Conservation (phyloP, 352 stramenopile genomes). For the Phytophthora brassicae region DNA sequence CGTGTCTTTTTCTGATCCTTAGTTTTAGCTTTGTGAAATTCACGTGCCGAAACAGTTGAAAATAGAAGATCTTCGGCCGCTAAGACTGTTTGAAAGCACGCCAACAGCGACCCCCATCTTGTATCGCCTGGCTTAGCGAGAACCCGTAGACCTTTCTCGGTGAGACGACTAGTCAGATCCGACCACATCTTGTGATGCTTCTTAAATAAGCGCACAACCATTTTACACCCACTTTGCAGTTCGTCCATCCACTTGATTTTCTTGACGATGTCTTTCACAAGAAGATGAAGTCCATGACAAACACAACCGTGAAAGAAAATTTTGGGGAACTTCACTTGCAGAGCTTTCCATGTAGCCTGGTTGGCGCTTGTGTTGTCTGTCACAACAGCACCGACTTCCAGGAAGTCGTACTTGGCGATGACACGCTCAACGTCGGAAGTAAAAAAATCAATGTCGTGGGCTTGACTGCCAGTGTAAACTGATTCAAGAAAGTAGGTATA, state of each 20-base stretch:
- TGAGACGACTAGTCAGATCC: neutral
- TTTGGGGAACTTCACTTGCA: neutral
- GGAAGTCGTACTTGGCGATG: neutral
- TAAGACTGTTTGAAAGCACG: neutral
- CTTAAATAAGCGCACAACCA: slow-evolving; percentile 5
- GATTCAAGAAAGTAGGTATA: slow-evolving; percentile 3
- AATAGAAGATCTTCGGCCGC: neutral
- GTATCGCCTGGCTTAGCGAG: neutral
- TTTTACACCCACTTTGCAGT: neutral
- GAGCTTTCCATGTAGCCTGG: neutral
- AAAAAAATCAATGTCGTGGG: neutral
- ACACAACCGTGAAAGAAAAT: slow-evolving; percentile 14
- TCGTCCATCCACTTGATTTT: neutral
- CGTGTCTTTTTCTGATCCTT: neutral
- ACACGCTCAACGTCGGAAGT: slow-evolving; percentile 2
- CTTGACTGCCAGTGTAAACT: slow-evolving; percentile 2
- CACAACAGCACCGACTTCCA: slow-evolving; percentile 1
- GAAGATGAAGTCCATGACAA: slow-evolving; percentile 7
- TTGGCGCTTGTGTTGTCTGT: slow-evolving; percentile 11
- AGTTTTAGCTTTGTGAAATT: neutral
- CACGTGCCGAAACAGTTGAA: neutral
- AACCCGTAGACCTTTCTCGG: neutral
- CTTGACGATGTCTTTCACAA: slow-evolving; percentile 4
- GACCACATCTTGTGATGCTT: slow-evolving; percentile 1
- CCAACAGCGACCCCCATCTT: neutral